A percentile compares a stretch with the other conserved stretches of the same genome.
Conservation (phyloP, 192 early-diverging fungal genomes). For the Allomyces macrogynus region DNA sequence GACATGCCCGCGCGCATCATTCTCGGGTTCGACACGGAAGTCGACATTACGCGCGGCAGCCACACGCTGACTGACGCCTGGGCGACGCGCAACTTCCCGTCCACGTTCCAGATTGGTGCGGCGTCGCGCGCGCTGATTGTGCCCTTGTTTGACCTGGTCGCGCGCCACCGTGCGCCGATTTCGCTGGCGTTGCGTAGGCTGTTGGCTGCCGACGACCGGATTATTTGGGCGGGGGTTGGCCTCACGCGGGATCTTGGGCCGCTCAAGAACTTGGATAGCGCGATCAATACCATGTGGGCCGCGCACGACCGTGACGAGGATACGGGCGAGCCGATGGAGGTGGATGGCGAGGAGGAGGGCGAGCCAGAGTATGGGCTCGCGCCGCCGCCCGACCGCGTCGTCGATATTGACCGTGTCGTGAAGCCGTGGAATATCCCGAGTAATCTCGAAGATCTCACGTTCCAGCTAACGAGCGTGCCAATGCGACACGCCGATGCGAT, state of each 20-base stretch:
- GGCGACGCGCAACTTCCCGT: not conserved
- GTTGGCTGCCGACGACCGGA: not conserved
- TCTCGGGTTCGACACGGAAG: not conserved
- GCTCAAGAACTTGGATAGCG: no score
- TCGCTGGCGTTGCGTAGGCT: not conserved
- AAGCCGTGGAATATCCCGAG: no score
- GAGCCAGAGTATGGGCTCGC: no score
- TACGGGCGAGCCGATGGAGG: no score
- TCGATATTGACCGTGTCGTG: no score
- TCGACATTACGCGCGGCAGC: not conserved
- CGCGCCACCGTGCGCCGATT: not conserved
- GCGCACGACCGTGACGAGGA: no score
- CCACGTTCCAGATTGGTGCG: not conserved
- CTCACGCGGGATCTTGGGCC: not conserved
- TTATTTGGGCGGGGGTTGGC: not conserved
- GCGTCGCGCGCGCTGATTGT: not conserved
- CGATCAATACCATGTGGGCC: no score
- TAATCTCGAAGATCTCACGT: no score
- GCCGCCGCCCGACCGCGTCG: no score
- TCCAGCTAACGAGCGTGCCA: no score
- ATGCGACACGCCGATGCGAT: no score
- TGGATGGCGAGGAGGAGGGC: no score
- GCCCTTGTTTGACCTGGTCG: not conserved
- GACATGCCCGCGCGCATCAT: not conserved
- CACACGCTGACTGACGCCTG: not conserved